A percentile compares a stretch with the other conserved stretches of the same genome.
Conservation (phyloP, 108 stramenopile genomes). For the Aurantiochytrium sp. region DNA sequence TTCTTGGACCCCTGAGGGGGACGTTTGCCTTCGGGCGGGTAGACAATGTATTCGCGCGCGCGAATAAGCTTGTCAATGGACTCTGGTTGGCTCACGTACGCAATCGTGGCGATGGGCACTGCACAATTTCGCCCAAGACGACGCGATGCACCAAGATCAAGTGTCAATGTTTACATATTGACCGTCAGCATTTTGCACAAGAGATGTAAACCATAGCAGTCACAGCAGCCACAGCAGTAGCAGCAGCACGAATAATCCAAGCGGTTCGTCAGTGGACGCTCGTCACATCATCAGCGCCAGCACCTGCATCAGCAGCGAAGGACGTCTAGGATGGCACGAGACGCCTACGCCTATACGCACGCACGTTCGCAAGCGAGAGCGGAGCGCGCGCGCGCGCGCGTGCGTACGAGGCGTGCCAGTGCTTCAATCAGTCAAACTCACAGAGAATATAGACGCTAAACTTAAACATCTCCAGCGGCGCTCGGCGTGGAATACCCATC, state of each 20-base stretch:
- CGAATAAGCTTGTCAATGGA: neutral
- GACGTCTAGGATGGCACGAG: too few relatives aligned
- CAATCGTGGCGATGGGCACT: neutral
- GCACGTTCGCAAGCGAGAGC: too few relatives aligned
- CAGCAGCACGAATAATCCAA: too few relatives aligned
- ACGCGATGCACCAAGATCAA: neutral
- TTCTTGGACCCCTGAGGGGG: neutral
- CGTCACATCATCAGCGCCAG: too few relatives aligned
- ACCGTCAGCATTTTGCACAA: too few relatives aligned
- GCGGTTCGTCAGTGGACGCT: too few relatives aligned
- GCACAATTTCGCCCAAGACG: neutral
- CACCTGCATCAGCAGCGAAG: too few relatives aligned
- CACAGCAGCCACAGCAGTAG: too few relatives aligned
- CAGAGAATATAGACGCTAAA: neutral
- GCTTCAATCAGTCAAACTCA: neutral
- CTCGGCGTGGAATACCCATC: neutral
- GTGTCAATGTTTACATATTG: neutral
- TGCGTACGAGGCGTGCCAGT: neutral
- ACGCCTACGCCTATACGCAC: too few relatives aligned
- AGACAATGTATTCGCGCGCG: neutral
- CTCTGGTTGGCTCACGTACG: neutral
- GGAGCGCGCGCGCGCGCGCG: neutral
- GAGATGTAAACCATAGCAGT: too few relatives aligned
- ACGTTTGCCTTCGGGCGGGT: slow-evolving; percentile 1
- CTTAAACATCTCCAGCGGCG: slow-evolving; percentile 7